Evolutionary conservation across 129 eudicot species (phyloP), one percentile per base, ranked within the genome.

Genomic region (Flaveria sonorensis): DNA sequence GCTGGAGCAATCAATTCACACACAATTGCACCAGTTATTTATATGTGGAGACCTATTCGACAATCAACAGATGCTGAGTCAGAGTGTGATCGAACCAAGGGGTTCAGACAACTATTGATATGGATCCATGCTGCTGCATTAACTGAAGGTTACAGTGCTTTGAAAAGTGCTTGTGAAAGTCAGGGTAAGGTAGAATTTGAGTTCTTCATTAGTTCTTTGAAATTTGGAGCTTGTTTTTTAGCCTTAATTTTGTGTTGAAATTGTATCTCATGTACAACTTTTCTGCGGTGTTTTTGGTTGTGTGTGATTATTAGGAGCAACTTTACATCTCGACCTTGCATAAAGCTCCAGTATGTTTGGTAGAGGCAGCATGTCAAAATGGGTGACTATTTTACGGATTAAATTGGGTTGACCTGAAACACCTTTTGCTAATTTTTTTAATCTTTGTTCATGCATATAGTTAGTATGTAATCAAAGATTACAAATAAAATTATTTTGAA

Each of bases 51-150:
- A 72, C 92, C 94, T 52, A 24, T 65, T 70, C 83, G 45, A 47
- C 87, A 74, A 30, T 42, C n/a, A 59, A 60, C 18, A 16, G 73
- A 57, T 64, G 57, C 42, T 68, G 76, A 81, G 57, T 47, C 45
- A 32, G 87, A 82, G 10, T 74, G 57, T 42, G 71, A 63, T 46
- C 15, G 12, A 20, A 24, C 71, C 15, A 51, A 62, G 19, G 68
- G 64, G 42, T 39, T 73, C 46, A 86, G 99, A 62, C 87, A 81
- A 78, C 73, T 95, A 24, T 92, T 92, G 99, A 72, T 95, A 81
- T 95, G 96, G 97, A 80, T 95, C 81, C 99, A 95, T 89, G 93
- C 94, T 79, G 89, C 99, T 26, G 92, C 94, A 43, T 88, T 85
- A 50, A 39, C 36, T 23, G 97, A 95, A 81, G 97, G 94, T 59